Evolutionary conservation across 352 stramenopile genomes (phyloP), one percentile per base, ranked within the genome.

Genomic region (Pythium apleroticum): DNA sequence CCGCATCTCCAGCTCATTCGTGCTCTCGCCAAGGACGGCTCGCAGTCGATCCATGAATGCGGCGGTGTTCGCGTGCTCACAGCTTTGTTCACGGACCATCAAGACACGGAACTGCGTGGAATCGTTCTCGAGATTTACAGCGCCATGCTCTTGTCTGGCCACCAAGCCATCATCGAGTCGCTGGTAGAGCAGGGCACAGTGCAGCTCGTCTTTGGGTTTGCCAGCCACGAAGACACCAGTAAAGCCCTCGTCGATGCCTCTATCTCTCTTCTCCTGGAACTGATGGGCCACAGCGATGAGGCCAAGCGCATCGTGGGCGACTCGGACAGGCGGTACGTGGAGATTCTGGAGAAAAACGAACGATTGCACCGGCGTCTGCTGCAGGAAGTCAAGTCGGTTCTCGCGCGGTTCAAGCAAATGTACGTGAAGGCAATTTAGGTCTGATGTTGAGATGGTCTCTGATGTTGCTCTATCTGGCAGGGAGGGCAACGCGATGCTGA

Each of bases 401-500:
- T 72, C 54, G 65, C 65, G 33, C 52, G 65, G 24, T 72, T 65
- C 65, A 72, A 72, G 28, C 65, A 72, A 64, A 48, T 27, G 65
- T 72, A 61, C 12, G 65, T 71, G 3, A 5, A 20, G 4, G 52
- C 15, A 45, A 17, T 64, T 4, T 39, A 53, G 6, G 4, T 22
- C 49, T n/a, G 14, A 37, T 52, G 12, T 8, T 22, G 25, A 15
- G 27, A 22, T 3, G 14, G 52, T 41, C n/a, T 55, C 37, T 22
- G 9, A 50, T 53, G 7, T 30, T n/a, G 4, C 60, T 1, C 19
- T 57, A 14, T 31, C 19, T 27, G 52, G 20, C 60, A 92, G 76
- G 22, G 90, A 98, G 79, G 95, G 95, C 35, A 97, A 97, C 66
- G 82, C 81, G 39, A 93, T 93, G 69, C 91, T 98, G 54, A 95